Evolutionary conservation across 2,329 filamentous ascomycete species (phyloP).

Genomic region (Xylaria sp.): DNA sequence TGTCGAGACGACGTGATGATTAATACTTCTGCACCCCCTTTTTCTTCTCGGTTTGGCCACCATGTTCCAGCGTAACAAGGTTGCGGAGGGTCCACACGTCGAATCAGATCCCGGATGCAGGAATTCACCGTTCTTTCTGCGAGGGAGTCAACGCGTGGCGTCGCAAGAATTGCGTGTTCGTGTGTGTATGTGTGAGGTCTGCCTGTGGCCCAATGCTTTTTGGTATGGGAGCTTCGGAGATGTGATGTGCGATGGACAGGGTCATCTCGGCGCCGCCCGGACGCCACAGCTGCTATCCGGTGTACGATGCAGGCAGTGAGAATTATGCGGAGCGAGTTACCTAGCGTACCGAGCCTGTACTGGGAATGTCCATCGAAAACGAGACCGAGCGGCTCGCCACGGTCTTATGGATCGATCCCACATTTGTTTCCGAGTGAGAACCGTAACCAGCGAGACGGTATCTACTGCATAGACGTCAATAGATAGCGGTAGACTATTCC

Average conservation of each 20-base stretch:
- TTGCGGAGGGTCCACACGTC: neutral
- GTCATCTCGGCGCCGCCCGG: constrained; percentile 19
- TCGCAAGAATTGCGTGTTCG: neutral
- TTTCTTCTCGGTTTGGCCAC: constrained; percentile 5
- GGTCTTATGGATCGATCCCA: constrained; percentile 4
- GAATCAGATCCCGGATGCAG: constrained; percentile 9
- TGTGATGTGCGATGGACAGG: neutral
- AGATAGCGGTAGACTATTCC: constrained; percentile 9
- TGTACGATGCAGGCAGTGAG: neutral
- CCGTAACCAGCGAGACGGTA: constrained; percentile 12
- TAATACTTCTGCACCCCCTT: neutral
- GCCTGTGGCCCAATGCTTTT: neutral
- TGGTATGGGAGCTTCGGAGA: constrained; percentile 3
- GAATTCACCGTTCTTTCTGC: neutral
- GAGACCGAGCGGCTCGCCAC: constrained; percentile 11
- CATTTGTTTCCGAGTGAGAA: constrained; percentile 8
- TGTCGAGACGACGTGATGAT: neutral
- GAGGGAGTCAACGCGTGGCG: neutral
- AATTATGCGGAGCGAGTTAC: neutral
- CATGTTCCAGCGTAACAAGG: constrained; percentile 26
- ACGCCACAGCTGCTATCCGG: constrained; percentile 13
- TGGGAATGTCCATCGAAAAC: neutral
- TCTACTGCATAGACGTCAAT: neutral
- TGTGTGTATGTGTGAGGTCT: neutral
- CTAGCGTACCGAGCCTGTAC: neutral